Conservation (phyloP, 805 yeast genomes). For the Candida khao-thaluensis region DNA sequence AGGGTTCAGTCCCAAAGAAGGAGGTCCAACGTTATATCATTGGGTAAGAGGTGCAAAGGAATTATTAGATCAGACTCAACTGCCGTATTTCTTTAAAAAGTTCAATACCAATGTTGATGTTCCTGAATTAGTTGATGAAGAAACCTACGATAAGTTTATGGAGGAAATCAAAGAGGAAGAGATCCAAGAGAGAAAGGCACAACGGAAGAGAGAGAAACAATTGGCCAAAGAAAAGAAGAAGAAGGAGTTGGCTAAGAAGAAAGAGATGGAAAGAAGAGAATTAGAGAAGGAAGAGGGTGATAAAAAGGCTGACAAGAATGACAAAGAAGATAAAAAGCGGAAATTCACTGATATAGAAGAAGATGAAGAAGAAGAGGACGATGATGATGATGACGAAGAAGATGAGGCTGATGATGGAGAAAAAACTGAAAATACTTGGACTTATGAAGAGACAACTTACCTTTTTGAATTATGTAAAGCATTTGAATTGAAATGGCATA, state of each 20-base stretch:
- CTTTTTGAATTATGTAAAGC: constrained; percentile 69
- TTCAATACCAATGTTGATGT: constrained; percentile 67
- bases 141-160: constrained; percentile 55
- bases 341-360: constrained; percentile 3
- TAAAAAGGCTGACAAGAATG: not conserved
- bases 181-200: constrained; percentile 16
- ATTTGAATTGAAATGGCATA: constrained; percentile 65
- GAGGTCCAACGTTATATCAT: constrained; percentile 50
- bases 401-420: constrained; percentile 7
- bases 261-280: constrained; percentile 7
- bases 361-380: constrained; percentile 8
- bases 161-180: constrained; percentile 33
- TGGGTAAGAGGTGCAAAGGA: constrained; percentile 82
- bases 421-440: constrained; percentile 11
- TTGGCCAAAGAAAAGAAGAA: constrained; percentile 16
- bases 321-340: constrained; percentile 4
- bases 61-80: constrained; percentile 28
- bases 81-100: constrained; percentile 68
- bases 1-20: constrained; percentile 46
- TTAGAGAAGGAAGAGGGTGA: constrained; percentile 8
- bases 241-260: constrained; percentile 13
- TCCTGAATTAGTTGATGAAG: constrained; percentile 63
- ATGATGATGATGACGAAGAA: constrained; percentile 7
- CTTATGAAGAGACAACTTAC: constrained; percentile 70
- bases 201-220: constrained; percentile 17